A percentile compares a stretch with the other conserved stretches of the same genome.
phyloP scores from a whole-genome alignment of 2,329 filamentous ascomycete genomes.

The Calycina herbarum region DNA sequence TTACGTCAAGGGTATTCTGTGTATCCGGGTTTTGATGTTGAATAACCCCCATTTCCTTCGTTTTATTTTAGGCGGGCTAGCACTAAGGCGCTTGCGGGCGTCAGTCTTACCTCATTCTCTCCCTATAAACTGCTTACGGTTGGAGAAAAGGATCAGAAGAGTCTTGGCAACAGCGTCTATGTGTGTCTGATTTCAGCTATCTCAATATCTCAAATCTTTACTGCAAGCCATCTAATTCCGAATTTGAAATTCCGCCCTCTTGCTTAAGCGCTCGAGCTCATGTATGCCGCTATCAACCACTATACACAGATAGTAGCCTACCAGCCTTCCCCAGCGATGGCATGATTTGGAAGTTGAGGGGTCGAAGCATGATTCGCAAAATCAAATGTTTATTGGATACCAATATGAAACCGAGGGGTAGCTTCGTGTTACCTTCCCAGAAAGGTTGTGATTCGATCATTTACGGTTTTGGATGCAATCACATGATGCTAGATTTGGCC shows the following conservation, averaged over 20 bases:
- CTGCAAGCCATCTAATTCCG: neutral
- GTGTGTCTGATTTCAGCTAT: constrained; percentile 1
- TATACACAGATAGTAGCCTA: neutral
- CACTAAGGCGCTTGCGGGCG: neutral
- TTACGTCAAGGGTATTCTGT: neutral
- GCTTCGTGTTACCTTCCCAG: neutral
- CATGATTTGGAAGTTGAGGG: neutral
- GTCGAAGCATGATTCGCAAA: neutral
- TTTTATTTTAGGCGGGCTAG: neutral
- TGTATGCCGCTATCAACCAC: neutral
- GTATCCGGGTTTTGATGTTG: neutral
- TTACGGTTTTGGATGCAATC: neutral
- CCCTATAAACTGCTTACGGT: neutral
- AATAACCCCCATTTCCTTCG: neutral
- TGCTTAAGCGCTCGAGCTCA: neutral
- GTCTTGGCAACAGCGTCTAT: neutral
- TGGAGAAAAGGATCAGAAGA: neutral
- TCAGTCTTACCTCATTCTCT: constrained; percentile 3
- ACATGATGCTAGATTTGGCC: neutral
- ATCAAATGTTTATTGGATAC: neutral
- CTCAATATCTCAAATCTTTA: neutral
- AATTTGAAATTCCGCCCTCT: neutral
- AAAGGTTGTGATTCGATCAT: neutral
- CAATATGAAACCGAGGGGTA: neutral
- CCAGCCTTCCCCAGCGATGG: neutral